Evolutionary conservation across 2,329 filamentous ascomycete genomes (phyloP).

Genomic region (Trichoderma oligosporum): DNA sequence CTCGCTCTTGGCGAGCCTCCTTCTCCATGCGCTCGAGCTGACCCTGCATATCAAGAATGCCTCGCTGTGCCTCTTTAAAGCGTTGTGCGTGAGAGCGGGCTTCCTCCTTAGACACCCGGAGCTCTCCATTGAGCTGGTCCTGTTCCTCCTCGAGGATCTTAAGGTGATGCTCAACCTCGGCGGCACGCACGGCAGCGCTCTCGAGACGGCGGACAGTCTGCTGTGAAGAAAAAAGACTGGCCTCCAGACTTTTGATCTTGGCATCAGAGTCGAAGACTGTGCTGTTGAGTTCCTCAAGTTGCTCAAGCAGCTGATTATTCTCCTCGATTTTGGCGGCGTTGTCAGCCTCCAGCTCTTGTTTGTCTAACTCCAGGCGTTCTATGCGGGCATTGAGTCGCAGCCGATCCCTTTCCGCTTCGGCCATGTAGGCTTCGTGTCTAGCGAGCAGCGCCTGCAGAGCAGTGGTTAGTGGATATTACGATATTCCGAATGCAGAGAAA

Average conservation of each 20-base stretch:
- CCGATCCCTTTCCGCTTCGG: constrained; percentile 83
- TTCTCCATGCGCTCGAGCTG: constrained; percentile 86
- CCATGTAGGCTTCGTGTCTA: constrained; percentile 92
- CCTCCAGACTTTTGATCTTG: constrained; percentile 72
- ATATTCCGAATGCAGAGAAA: constrained; percentile 13
- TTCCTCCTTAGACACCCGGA: constrained; percentile 67
- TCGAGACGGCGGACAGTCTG: constrained; percentile 72
- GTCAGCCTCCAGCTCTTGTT: constrained; percentile 67
- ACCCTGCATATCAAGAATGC: constrained; percentile 73
- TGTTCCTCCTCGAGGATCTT: constrained; percentile 78
- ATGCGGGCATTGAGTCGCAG: constrained; percentile 68
- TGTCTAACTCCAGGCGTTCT: constrained; percentile 69
- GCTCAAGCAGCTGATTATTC: constrained; percentile 75
- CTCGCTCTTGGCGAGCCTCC: constrained; percentile 74
- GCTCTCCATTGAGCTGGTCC: constrained; percentile 61
- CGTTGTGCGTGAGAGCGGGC: constrained; percentile 74
- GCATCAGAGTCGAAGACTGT: constrained; percentile 76
- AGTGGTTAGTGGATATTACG: constrained; percentile 63
- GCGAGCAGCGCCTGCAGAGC: constrained; percentile 79
- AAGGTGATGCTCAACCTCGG: constrained; percentile 76
- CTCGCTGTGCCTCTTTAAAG: constrained; percentile 81
- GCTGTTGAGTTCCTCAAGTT: constrained; percentile 79
- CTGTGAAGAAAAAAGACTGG: constrained; percentile 72
- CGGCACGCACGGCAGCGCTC: constrained; percentile 67
- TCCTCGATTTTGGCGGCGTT: constrained; percentile 79